Base-by-base conservation (phyloP, 768 basidiomycete genomes). In the Guyanaporus albipodus region DNA sequence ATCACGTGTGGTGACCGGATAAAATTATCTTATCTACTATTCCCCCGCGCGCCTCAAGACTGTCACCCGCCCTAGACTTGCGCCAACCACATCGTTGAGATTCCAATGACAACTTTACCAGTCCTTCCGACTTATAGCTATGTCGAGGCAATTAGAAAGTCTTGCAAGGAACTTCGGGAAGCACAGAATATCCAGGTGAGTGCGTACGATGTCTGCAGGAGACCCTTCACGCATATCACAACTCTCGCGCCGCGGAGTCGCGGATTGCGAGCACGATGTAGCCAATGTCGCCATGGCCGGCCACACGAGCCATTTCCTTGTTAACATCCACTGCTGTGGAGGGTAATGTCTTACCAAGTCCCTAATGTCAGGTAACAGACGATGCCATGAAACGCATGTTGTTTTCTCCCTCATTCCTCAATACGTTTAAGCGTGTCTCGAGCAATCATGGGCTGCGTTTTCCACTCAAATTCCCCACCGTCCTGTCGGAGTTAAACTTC, bases 391-490 rank as follows among this genome's bases (percentile, higher is more conserved):
- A 75, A 53, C 74, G 80, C 12, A 70, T 91, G 17, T 61, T 92
- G 12, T 65, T 72, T 29, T 87, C 87, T 6, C 72, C 80, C 9
- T 74, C 81, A 1, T 87, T 91, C 60, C 74, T 71, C 8, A 64
- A 68, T 33, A 79, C 83, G 2, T 87, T 82, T 64, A 69, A 76
- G 47, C 76, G 80, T 41, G 76, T 87, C 3, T 82, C 82, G 8
- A 58, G 65, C 14, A 66, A 74, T 15, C 87, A 91, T 66, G 89
- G 89, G 23, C 72, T 91, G 40, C 71, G 78, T 6, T 71, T 94
- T 47, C 91, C 91, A 2, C 77, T 95, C 41, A 82, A 83, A 3
- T 95, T 93, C 56, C 71, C 85, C 29, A 84, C 85, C 0, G 66
- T 74, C 17, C 67, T 80, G 5, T 78, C 85, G 34, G 91, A 95